Conservation (phyloP, 352 stramenopile species). For the Phytophthora pini region DNA sequence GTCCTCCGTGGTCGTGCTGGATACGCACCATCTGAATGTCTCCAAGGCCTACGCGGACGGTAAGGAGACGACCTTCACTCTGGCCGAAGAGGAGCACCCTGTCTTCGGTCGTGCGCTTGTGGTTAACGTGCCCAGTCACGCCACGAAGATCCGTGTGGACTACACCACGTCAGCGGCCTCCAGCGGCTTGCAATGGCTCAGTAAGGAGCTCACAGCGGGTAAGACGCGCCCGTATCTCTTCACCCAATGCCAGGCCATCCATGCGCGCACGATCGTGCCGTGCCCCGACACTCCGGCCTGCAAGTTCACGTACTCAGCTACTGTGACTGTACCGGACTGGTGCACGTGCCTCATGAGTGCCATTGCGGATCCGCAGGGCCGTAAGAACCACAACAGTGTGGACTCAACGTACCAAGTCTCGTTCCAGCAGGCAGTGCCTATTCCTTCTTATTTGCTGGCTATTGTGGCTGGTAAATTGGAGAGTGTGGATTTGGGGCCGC, state of each 20-base stretch:
- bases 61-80: conserved; percentile 66
- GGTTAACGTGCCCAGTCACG: conserved; percentile 49
- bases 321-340: conserved; percentile 91
- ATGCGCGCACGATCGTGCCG: conserved; percentile 95
- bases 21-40: conserved; percentile 88
- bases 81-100: conserved; percentile 39
- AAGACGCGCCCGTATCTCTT: conserved; percentile 96
- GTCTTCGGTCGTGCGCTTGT: conserved; percentile 77
- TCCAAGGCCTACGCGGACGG: conserved; percentile 60
- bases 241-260: conserved; percentile 95
- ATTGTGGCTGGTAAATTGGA: conserved; percentile 93
- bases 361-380: conserved; percentile 40
- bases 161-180: conserved; percentile 81
- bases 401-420: conserved; percentile 54
- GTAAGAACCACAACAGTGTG: conserved; percentile 32
- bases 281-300: conserved; percentile 94
- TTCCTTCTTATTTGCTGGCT: conserved; percentile 96
- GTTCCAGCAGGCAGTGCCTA: conserved; percentile 93
- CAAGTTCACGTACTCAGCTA: conserved; percentile 96
- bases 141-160: conserved; percentile 71
- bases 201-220: conserved; percentile 93
- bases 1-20: conserved; percentile 66
- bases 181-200: conserved; percentile 92
- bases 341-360: conserved; percentile 95
- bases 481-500: conserved; percentile 86